A percentile compares a stretch with the other conserved stretches of the same genome.
Evolutionary conservation across 495 filamentous ascomycete species (phyloP).

Genomic region (Hypoxylon lienhwacheense): DNA sequence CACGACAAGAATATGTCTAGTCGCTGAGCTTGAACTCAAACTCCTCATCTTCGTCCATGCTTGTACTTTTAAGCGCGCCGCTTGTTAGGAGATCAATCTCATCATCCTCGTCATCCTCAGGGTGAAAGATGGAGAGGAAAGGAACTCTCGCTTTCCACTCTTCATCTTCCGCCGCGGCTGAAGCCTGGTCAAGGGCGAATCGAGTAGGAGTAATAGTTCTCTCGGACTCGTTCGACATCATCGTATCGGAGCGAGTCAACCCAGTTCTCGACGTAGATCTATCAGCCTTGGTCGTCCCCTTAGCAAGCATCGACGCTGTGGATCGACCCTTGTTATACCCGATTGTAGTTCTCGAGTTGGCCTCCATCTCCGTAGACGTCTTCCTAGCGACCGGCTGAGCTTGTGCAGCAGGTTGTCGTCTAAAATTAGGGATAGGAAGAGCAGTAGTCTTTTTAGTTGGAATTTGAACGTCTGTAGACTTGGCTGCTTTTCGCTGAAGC

Average conservation of each 20-base stretch:
- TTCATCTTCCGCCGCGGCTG: slow-evolving; percentile 24
- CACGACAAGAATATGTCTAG: slow-evolving; percentile 10
- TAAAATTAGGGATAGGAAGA: slow-evolving; percentile 45
- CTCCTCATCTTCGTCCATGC: slow-evolving; percentile 41
- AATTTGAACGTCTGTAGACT: slow-evolving; percentile 35
- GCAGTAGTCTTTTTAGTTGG: slow-evolving; percentile 37
- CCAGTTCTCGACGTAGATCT: slow-evolving; percentile 12
- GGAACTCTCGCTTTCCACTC: slow-evolving; percentile 43
- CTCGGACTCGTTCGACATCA: slow-evolving; percentile 48
- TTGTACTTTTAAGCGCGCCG: slow-evolving; percentile 6
- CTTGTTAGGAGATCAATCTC: slow-evolving; percentile 26
- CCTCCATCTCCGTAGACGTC: slow-evolving; percentile 57
- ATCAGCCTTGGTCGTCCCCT: slow-evolving; percentile 14
- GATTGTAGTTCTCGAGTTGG: slow-evolving; percentile 72
- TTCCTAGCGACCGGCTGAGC: slow-evolving; percentile 40
- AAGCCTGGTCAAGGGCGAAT: slow-evolving; percentile 40
- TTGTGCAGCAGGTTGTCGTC: slow-evolving; percentile 39
- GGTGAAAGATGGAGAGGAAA: slow-evolving; percentile 51
- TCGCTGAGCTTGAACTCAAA: slow-evolving; percentile 49
- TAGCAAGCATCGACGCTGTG: slow-evolving; percentile 52
- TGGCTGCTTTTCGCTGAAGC: slow-evolving; percentile 32
- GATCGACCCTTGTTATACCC: slow-evolving; percentile 78
- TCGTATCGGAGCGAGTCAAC: slow-evolving; percentile 42
- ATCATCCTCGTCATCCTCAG: slow-evolving; percentile 40
- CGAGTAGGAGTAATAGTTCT: slow-evolving; percentile 54